Evolutionary conservation across 768 basidiomycete species (phyloP), one percentile per base, ranked within the genome.

Genomic region (Antrodiella citrinella): DNA sequence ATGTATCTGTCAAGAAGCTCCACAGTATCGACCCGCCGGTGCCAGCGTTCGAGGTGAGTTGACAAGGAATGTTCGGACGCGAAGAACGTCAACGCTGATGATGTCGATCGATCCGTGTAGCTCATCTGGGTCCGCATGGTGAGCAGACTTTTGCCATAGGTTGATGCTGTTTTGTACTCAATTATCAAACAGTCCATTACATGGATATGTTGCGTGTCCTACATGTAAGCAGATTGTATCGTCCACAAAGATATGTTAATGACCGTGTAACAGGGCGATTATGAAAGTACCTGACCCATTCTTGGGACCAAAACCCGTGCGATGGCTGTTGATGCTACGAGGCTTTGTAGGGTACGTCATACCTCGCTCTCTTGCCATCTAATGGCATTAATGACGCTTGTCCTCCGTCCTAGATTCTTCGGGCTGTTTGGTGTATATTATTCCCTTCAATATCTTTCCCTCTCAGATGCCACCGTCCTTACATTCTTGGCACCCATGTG

Each of bases 391-490:
- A n/a, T 54, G 15, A 35, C 30, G 15, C 7, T 35, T 15, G 30
- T 35, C 15, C 30, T 35, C 7, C 54, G 26, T 4, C 49, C 1
- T 48, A 88, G 84, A 2, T 94, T 90, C 62, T 75, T 88, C 47
- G 84, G 82, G 3, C 65, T 90, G 4, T 80, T 78, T 50, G 80
- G 82, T 13, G 67, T 78, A n/a, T 86, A 85, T 62, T 84, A 78
- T 58, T 80, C 86, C 1, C 67, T 91, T 10, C 73, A 81, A 63
- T 87, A 84, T 63, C 74, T 92, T 3, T 84, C 86, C 0, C 70
- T 93, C 0, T 84, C 85, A 1, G 91, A 93, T 61, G 79, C 86
- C 0, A 83, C 81, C 0, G 84, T 86, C 3, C 67, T 95, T 44
- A 81, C 81, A 0, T 93, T 91, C 68, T 69, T 93, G 3, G 63